Evolutionary conservation across 768 basidiomycete species (phyloP).

Genomic region (Pleurotus tuber-regium): DNA sequence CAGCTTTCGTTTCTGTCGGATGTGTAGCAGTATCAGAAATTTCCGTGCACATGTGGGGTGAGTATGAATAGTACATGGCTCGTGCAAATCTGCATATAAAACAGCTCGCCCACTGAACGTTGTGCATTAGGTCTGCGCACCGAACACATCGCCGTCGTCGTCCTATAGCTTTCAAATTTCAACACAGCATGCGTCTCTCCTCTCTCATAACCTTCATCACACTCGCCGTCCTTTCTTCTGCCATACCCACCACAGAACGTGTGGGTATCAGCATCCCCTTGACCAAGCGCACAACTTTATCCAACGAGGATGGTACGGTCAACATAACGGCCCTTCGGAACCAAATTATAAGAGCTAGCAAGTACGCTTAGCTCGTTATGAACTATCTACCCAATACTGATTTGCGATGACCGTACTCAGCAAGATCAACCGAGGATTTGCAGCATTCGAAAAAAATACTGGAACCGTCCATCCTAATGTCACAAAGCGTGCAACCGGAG

Average conservation of each 20-base stretch:
- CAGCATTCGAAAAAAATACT: not conserved
- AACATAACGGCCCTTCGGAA: not conserved
- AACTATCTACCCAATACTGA: not conserved
- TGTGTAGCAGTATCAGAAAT: no score
- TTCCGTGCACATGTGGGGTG: no score
- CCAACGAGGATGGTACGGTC: not conserved
- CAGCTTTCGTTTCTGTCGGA: no score
- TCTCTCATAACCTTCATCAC: no score
- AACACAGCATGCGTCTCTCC: no score
- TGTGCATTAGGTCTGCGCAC: no score
- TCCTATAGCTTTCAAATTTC: no score
- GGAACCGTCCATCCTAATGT: conserved; percentile 10
- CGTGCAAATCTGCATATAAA: no score
- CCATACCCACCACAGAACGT: not conserved
- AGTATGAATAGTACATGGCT: no score
- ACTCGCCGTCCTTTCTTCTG: no score
- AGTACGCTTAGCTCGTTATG: not conserved
- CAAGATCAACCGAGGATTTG: not conserved
- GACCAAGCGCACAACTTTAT: not conserved
- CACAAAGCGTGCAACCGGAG: conserved; percentile 25
- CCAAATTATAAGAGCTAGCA: not conserved
- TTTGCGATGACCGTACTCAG: not conserved
- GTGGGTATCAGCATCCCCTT: not conserved
- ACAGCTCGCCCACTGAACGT: no score
- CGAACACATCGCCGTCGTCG: no score